Conservation (phyloP, 2,329 filamentous ascomycete species). For the Fusarium mangiferae region DNA sequence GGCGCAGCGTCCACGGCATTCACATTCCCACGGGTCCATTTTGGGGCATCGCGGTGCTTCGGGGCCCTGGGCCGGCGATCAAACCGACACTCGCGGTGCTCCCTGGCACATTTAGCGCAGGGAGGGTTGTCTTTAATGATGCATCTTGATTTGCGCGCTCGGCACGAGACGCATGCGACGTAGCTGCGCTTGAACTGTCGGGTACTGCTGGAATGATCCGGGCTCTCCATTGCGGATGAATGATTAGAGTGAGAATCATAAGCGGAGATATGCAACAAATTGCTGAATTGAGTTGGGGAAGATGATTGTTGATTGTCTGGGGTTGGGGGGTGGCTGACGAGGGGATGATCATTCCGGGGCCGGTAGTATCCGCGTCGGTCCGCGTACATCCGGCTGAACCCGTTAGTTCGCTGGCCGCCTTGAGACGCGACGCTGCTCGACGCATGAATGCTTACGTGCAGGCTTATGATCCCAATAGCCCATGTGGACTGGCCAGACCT, state of each 20-base stretch:
- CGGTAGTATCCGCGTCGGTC: slow-evolving; percentile 24
- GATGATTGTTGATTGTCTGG: neutral
- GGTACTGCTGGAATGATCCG: slow-evolving; percentile 2
- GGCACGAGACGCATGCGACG: slow-evolving; percentile 30
- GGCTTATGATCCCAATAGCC: neutral
- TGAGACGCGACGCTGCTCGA: too few relatives aligned
- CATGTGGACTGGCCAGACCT: neutral
- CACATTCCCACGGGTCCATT: slow-evolving; percentile 13
- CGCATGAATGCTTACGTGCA: neutral
- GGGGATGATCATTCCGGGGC: neutral
- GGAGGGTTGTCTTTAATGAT: slow-evolving; percentile 32
- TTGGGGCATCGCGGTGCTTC: slow-evolving; percentile 20
- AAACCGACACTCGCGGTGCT: slow-evolving; percentile 29
- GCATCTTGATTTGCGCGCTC: slow-evolving; percentile 26
- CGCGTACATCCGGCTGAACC: neutral
- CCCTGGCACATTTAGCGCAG: slow-evolving; percentile 26
- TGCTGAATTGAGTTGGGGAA: neutral
- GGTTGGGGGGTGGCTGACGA: neutral
- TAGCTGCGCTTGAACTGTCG: slow-evolving; percentile 32
- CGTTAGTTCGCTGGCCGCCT: neutral
- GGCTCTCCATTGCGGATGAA: slow-evolving; percentile 5
- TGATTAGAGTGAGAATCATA: neutral
- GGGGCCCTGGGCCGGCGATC: slow-evolving; percentile 18
- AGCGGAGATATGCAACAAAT: neutral
- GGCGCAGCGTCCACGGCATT: neutral